Evolutionary conservation across 768 basidiomycete genomes (phyloP), one percentile per base, ranked within the genome.

Genomic region (Pleurotus ostreatus): DNA sequence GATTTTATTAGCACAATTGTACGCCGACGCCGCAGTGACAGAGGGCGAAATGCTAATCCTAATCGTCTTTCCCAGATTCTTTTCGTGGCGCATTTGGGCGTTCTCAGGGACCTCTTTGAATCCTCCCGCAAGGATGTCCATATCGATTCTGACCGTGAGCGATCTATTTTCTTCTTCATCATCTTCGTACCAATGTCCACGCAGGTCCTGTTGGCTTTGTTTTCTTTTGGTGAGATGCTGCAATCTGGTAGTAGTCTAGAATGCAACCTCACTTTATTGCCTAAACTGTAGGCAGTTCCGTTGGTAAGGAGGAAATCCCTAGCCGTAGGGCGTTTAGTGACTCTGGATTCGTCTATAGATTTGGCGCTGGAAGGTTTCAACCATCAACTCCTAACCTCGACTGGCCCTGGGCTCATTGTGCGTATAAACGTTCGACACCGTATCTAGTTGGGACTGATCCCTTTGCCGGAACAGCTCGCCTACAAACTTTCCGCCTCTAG

Each of bases 31-130:
- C 26, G 11, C 38, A 13, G 30, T 11, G 30, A 34, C 30, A 34
- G 30, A 34, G 30, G 30, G 30, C 30, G 8, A 8, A 34, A 34
- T 9, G 30, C 30, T 34, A 34, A 34, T 0, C 30, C 30, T 0
- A 34, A 11, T 34, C 11, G 13, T 16, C 22, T 23, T 40, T 41
- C 16, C n/a, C 37, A 52, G 51, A 20, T 52, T 52, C 51, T 52
- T 52, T 52, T 52, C 51, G 15, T 52, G 51, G 51, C 51, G 51
- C 26, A 20, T 52, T 23, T 52, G 51, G 51, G 38, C 51, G 5
- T 52, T 52, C 38, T 52, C 51, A 25, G 37, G 51, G 11, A 39
- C 51, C 5, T 49, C 25, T 49, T 34, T 49, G 23, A 49, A 34
- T 15, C 34, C 34, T 11, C 48, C 25, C 15, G 12, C 26, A 15